Base-by-base conservation (phyloP, 2,329 filamentous ascomycete genomes). In the Didymella pomorum region DNA sequence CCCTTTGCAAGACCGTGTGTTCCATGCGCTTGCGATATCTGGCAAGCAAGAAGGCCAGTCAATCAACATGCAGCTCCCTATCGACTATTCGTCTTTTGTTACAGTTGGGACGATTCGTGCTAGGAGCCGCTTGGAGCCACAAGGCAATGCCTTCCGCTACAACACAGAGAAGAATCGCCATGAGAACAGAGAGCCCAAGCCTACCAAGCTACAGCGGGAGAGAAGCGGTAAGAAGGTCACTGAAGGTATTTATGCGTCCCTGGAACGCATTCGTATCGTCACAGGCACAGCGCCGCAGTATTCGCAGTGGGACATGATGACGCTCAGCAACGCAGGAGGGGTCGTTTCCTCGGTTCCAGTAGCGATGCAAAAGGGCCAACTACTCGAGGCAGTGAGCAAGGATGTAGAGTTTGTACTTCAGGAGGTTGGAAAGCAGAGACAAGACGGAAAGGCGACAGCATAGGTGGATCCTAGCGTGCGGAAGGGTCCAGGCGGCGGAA, bases 251-350 rank as follows among this genome's bases (percentile, higher is more conserved):
- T 92, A 92, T 67, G 84, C 82, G 26, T 88, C 86, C 62, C 80
- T 92, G 1, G 90, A 93, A 51, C 61, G 65, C 33, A 45, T 70
- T 11, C 57, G 50, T 29, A 25, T 49, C 1, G n/a, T 50, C 8
- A 50, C 48, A 26, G 49, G 45, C 33, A 49, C 52, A 37, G 44
- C 62, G 33, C 28, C 48, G 10, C 45, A 52, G 46, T 28, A 26
- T 26, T 68, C 68, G 48, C 87, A 89, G 74, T 95, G 91, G 91
- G 80, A 89, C 57, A 93, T 94, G 89, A 89, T 86, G 9, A 93
- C 90, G 10, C 84, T 87, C 11, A 89, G 87, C 58, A 85, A 93
- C 72, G 90, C 90, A 0, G 82, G 82, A 52, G 91, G 91, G 0
- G 46, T 67, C 8, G 62, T 67, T 10, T 52, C 58, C 18, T 75